Conservation (phyloP, 306 rosid genomes). For the Quercus aquifolioides region DNA sequence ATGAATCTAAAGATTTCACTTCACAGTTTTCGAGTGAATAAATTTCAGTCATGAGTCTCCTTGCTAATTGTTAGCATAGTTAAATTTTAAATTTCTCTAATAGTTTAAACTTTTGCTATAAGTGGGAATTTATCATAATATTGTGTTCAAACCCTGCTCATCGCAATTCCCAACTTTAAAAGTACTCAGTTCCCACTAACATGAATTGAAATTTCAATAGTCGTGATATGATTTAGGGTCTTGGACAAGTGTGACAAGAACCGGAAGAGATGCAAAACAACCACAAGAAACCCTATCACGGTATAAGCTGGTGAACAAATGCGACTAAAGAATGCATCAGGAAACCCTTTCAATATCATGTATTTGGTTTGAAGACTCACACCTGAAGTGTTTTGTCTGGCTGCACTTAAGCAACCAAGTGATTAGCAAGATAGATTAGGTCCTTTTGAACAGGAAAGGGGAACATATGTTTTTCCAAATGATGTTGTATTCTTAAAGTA, state of each 20-base stretch:
- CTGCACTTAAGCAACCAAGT: neutral
- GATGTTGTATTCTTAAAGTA: neutral
- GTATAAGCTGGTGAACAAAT: neutral
- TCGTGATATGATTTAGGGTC: neutral
- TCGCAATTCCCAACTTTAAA: neutral
- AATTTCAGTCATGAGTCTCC: too few relatives aligned
- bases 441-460: neutral
- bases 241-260: neutral
- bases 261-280: neutral
- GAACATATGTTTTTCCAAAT: neutral
- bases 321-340: neutral
- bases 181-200: neutral
- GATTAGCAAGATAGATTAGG: neutral
- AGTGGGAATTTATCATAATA: too few relatives aligned
- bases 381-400: neutral
- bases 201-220: neutral
- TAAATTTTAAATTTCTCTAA: too few relatives aligned
- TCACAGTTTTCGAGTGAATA: too few relatives aligned
- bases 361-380: neutral
- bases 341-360: neutral
- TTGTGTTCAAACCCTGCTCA: too few relatives aligned
- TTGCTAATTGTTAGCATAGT: too few relatives aligned
- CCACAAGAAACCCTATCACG: neutral
- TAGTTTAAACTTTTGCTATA: too few relatives aligned
- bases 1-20: too few relatives aligned